Evolutionary conservation across 768 basidiomycete species (phyloP), one percentile per base, ranked within the genome.

Genomic region (Dacryopinax primogenitus): DNA sequence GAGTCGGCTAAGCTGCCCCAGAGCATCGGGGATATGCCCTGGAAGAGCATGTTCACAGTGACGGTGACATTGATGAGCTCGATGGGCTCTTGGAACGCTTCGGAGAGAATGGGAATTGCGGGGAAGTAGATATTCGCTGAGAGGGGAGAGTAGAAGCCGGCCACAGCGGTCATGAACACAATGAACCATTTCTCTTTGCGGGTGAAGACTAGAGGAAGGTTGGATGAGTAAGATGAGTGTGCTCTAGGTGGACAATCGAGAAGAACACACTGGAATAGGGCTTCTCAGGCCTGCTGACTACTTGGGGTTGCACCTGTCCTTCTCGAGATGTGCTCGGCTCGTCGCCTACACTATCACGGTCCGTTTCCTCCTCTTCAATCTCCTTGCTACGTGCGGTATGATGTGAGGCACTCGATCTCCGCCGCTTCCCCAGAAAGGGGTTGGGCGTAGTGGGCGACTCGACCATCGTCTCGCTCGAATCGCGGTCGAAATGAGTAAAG

Each of bases 61-160:
- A 91, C 86, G 7, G 89, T 88, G 41, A 92, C 72, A 71, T 90
- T 91, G 39, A 92, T 90, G 11, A 84, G 77, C 69, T 89, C 87
- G 9, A 79, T 80, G 0, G 85, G 82, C 65, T 83, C 82, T 69
- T 84, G 72, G 70, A 93, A 89, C 2, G 76, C 85, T 21, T 67
- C 67, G 0, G 85, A 79, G 26, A 92, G 75, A 0, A 81, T 78
- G 0, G 90, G 90, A 39, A 93, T 86, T 13, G 85, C 88, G 4
- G 89, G 88, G 58, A 89, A 83, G 71, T 90, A 91, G 65, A 90
- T 86, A 65, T 84, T 89, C 1, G 87, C 80, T 1, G 88, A 87
- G 12, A 90, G 75, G 0, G 87, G 86, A 70, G 85, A 86, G 58
- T 26, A 33, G 26, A 86, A 63, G 0, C 79, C 86, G 1, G 84